Conservation (phyloP, 371 early-diverging fungal species). For the Lichtheimia hyalospora region DNA sequence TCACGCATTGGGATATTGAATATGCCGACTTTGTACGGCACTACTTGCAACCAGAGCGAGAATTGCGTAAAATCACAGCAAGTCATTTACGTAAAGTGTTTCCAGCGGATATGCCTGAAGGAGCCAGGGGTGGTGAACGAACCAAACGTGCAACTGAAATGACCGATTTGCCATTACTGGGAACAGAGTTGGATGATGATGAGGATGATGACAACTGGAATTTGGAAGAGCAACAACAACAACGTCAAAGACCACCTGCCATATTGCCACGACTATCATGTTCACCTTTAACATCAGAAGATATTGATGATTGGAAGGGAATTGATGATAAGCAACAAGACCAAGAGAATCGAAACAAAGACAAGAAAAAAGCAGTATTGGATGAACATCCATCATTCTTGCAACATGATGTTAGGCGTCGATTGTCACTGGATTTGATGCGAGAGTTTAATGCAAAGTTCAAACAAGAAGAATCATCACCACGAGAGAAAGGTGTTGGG, state of each 20-base stretch:
- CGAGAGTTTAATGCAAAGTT: conserved; percentile 34
- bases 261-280: conserved; percentile 2
- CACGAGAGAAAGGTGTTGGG: not conserved
- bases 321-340: not conserved
- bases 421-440: conserved; percentile 36
- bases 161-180: conserved; percentile 42
- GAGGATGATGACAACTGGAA: conserved; percentile 3
- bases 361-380: not conserved
- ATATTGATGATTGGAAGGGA: not conserved
- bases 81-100: conserved; percentile 69
- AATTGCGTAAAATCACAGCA: conserved; percentile 65
- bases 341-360: not conserved
- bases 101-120: conserved; percentile 40
- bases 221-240: not conserved
- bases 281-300: conserved; percentile 3
- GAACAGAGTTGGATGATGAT: conserved; percentile 33
- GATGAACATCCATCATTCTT: conserved; percentile 16
- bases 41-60: conserved; percentile 78
- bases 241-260: not conserved
- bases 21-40: conserved; percentile 75
- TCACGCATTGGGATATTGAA: conserved; percentile 80
- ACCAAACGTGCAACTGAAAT: conserved; percentile 40
- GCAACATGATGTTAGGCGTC: conserved; percentile 29
- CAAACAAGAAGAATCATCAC: conserved; percentile 12
- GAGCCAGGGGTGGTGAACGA: conserved; percentile 32